phyloP scores from a whole-genome alignment of 139 green algal species.

The Chlorella sp. region DNA sequence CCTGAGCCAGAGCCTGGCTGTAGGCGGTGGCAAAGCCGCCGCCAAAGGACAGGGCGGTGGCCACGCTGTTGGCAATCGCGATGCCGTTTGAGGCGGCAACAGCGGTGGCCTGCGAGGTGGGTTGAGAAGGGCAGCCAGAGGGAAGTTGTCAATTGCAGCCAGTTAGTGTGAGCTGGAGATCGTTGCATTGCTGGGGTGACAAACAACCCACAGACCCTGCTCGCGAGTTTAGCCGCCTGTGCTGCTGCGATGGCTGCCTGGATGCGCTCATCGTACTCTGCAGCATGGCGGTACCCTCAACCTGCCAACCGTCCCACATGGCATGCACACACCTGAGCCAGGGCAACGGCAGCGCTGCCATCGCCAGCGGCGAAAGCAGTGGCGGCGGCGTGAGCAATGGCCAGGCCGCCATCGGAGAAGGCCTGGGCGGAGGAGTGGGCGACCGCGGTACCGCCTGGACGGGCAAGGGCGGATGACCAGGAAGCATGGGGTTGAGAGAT shows the following conservation, averaged over 20 bases:
- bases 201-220: no score
- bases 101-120: not conserved
- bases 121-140: not conserved
- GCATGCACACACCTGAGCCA: not conserved
- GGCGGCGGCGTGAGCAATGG: no score
- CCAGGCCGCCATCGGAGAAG: not conserved
- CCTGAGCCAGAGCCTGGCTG: not conserved
- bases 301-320: no score
- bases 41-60: not conserved
- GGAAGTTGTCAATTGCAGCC: no score
- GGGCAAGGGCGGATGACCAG: no score
- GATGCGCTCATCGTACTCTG: not conserved
- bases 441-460: not conserved
- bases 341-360: not conserved
- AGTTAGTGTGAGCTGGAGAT: not conserved
- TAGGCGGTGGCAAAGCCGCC: constrained; percentile 4
- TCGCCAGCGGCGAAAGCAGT: no score
- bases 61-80: not conserved
- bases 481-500: not conserved
- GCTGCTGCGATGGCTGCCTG: no score
- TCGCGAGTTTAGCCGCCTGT: no score
- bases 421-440: not conserved
- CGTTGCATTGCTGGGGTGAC: not conserved
- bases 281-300: no score
- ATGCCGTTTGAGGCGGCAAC: not conserved